These are phyloP conservation scores for Chlamydomonas schloesseri DNA, from an alignment of 139 green algal genomes.

Conservation along the genomic window DNA sequence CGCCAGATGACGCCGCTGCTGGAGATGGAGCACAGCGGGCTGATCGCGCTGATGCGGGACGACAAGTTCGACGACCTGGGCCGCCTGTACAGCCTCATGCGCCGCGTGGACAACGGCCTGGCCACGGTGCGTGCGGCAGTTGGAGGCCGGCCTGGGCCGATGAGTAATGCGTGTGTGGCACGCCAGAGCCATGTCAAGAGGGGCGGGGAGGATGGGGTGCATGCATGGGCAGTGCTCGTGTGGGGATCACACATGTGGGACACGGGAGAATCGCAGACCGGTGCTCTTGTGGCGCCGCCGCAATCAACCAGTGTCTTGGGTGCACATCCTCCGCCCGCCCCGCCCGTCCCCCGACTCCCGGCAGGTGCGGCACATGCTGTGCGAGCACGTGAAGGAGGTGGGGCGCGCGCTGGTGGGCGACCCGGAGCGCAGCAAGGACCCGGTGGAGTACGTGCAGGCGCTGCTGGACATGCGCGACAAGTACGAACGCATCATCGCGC, in stretches of 20 bases:
- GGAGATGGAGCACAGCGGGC: conserved; percentile 93
- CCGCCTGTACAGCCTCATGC: conserved; percentile 94
- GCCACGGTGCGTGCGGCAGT: conserved; percentile 13
- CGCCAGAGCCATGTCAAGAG: no score
- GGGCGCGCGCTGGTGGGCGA: conserved; percentile 54
- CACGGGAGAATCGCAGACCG: no score
- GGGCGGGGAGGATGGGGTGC: background rate
- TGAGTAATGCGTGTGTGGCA: no score
- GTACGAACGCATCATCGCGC: conserved; percentile 88
- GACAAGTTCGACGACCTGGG: conserved; percentile 88
- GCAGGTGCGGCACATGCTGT: conserved; percentile 78
- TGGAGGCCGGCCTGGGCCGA: no score
- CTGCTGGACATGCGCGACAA: conserved; percentile 92
- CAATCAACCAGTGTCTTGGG: no score
- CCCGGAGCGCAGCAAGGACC: conserved; percentile 78
- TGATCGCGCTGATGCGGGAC: conserved; percentile 85
- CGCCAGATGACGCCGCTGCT: conserved; percentile 89
- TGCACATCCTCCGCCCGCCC: no score
- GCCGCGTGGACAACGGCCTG: conserved; percentile 78
- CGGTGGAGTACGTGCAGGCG: conserved; percentile 90
- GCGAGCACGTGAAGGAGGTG: conserved; percentile 74
- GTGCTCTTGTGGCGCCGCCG: background rate
- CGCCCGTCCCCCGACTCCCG: conserved; percentile 8
- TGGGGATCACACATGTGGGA: no score
- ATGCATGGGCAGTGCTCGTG: no score